A percentile compares a stretch with the other conserved stretches of the same genome.
Evolutionary conservation across 2,329 filamentous ascomycete genomes (phyloP).

Genomic region (Dactylonectria estremocensis): DNA sequence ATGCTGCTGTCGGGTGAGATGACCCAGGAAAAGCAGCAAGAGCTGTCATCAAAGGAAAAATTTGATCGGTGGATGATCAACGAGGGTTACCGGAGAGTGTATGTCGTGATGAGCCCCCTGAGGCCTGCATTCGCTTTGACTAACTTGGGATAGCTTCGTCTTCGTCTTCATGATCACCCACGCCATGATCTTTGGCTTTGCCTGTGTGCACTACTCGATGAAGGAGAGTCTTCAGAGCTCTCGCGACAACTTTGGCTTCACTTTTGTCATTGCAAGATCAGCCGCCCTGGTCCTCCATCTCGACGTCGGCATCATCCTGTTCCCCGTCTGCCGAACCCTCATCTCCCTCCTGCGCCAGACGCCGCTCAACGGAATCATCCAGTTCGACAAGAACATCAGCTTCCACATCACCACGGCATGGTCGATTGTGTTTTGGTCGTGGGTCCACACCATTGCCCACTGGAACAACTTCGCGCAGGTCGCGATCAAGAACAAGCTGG

Average conservation of each 20-base stretch:
- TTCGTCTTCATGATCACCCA: constrained; percentile 82
- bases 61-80: constrained; percentile 93
- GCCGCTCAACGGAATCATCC: constrained; percentile 87
- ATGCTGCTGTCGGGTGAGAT: constrained; percentile 89
- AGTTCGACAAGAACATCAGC: constrained; percentile 91
- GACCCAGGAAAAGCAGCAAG: constrained; percentile 80
- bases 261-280: constrained; percentile 82
- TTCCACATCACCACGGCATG: constrained; percentile 89
- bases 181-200: constrained; percentile 83
- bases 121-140: no score
- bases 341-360: constrained; percentile 87
- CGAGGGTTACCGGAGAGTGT: constrained; percentile 87
- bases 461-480: constrained; percentile 90
- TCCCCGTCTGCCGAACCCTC: constrained; percentile 87
- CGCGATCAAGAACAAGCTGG: constrained; percentile 81
- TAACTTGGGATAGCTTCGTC: constrained; percentile 72
- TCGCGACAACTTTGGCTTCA: constrained; percentile 79
- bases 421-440: constrained; percentile 91
- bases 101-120: constrained; percentile 55
- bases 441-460: constrained; percentile 88
- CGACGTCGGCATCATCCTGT: constrained; percentile 83
- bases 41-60: constrained; percentile 78
- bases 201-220: constrained; percentile 83
- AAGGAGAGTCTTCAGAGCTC: constrained; percentile 81
- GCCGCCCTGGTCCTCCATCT: constrained; percentile 85